These are phyloP conservation scores for Aspergillus pseudoterreus DNA, from an alignment of 2,329 filamentous ascomycete genomes.

Conservation along the genomic window DNA sequence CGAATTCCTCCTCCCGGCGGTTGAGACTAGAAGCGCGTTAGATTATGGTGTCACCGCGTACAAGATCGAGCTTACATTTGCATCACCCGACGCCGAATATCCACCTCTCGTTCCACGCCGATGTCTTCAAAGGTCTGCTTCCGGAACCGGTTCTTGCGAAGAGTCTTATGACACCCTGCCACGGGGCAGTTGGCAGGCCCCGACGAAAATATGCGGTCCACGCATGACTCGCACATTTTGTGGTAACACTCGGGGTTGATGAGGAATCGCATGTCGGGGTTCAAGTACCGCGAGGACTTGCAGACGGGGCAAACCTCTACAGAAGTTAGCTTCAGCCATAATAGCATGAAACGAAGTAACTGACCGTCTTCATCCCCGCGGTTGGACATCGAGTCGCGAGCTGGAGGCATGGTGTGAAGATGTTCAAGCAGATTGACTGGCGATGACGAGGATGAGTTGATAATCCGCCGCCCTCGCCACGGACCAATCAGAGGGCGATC, in stretches of 20 bases:
- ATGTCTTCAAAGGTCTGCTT: conserved; percentile 88
- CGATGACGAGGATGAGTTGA: conserved; percentile 3
- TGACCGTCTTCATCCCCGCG: conserved; percentile 43
- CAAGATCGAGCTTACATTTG: conserved; percentile 40
- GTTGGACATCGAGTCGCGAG: conserved; percentile 28
- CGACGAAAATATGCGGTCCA: conserved; percentile 87
- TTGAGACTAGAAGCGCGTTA: conserved; percentile 65
- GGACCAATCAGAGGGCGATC: conserved; percentile 23
- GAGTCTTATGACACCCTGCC: conserved; percentile 78
- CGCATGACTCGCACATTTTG: conserved; percentile 95
- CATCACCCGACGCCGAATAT: conserved; percentile 77
- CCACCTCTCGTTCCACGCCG: conserved; percentile 84
- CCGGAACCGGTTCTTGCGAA: conserved; percentile 80
- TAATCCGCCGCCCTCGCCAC: conserved; percentile 12
- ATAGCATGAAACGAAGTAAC: not conserved
- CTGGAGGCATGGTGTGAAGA: conserved; percentile 26
- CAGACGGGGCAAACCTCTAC: conserved; percentile 90
- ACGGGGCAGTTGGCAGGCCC: conserved; percentile 92
- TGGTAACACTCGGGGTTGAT: conserved; percentile 99
- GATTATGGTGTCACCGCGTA: not conserved
- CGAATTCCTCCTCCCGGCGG: conserved; percentile 85
- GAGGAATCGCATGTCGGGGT: conserved; percentile 87
- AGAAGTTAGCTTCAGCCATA: conserved; percentile 8
- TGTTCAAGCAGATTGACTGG: not conserved
- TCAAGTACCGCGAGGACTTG: conserved; percentile 94